Evolutionary conservation across 768 basidiomycete species (phyloP).

Genomic region (Kwoniella sp.): DNA sequence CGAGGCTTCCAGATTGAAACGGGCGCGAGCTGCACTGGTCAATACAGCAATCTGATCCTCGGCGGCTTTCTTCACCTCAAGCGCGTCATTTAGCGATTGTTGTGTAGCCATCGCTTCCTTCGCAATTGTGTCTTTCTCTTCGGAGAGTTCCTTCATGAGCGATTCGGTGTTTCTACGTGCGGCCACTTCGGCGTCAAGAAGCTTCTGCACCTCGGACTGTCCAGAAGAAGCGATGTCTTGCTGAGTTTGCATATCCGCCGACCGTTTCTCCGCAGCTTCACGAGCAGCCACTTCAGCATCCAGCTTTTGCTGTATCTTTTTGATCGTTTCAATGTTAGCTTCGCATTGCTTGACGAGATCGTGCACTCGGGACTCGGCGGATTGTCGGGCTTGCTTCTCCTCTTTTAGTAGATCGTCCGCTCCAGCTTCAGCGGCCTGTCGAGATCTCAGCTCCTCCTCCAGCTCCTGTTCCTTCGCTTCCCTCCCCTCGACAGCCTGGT

Average conservation of each 20-base stretch:
- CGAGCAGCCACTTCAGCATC: not conserved
- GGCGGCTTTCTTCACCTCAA: not conserved
- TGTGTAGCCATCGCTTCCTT: not conserved
- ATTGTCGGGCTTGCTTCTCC: slow-evolving; percentile 11
- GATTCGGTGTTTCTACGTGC: not conserved
- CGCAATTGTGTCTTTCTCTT: not conserved
- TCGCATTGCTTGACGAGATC: slow-evolving; percentile 6
- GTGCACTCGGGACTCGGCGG: not conserved
- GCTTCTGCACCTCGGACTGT: not conserved
- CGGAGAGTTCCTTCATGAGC: not conserved
- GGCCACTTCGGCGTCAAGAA: not conserved
- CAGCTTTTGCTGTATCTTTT: slow-evolving; percentile 6
- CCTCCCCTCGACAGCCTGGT: slow-evolving; percentile 9
- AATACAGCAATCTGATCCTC: not conserved
- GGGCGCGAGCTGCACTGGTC: not conserved
- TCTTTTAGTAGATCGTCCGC: not conserved
- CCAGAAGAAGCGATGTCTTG: not conserved
- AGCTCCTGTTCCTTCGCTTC: not conserved
- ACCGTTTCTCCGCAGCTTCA: slow-evolving; percentile 3
- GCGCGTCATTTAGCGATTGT: not conserved
- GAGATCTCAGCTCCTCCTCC: not conserved
- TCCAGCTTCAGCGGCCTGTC: not conserved
- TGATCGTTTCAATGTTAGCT: slow-evolving; percentile 2
- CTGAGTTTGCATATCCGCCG: not conserved
- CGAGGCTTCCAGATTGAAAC: not conserved